Evolutionary conservation across 2,329 filamentous ascomycete genomes (phyloP), one percentile per base, ranked within the genome.

Genomic region (Xylariaceae sp.): DNA sequence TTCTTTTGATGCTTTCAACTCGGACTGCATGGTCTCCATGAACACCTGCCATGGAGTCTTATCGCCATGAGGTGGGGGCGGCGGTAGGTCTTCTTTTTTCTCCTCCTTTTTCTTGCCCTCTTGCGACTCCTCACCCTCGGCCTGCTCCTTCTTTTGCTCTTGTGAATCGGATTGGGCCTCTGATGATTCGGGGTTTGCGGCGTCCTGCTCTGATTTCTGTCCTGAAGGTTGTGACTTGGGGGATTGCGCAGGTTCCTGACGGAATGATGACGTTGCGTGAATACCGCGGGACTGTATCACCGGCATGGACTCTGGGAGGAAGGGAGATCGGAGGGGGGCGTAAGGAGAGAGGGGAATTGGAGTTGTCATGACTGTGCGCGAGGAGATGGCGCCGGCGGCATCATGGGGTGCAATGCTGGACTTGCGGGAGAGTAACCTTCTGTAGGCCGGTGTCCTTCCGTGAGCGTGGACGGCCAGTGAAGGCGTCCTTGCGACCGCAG

Each of bases 31-130:
- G n/a, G 94, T 99, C 69, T 99, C 94, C 68, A 89, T 89, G 76
- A 99, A 99, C 34, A 99, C 94, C 71, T 97, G 90, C 91, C 94
- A 97, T 51, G 94, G 94, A 2, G 92, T 94, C 79, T 99, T 99
- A 76, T 96, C 91, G 58, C 94, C 94, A 68, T 99, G 94, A 26
- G 91, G 92, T n/a, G 94, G 92, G 11, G 91, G 92, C 27, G 92
- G 89, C 9, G 91, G 86, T 31, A 83, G 72, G 58, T 90, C 83
- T 65, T 89, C 83, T 68, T 85, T 80, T 69, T 86, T 79, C 68
- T 82, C 74, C 57, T 80, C 72, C 60, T 83, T 75, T 65, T 83
- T 76, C 54, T 79, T 74, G 49, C 80, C 74, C 44, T 79, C 71
- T 44, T 73, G 69, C 9, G 64, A 67, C 41, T 77, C 72, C 56